Evolutionary conservation across 768 basidiomycete species (phyloP).

Genomic region (Serendipita sp.): DNA sequence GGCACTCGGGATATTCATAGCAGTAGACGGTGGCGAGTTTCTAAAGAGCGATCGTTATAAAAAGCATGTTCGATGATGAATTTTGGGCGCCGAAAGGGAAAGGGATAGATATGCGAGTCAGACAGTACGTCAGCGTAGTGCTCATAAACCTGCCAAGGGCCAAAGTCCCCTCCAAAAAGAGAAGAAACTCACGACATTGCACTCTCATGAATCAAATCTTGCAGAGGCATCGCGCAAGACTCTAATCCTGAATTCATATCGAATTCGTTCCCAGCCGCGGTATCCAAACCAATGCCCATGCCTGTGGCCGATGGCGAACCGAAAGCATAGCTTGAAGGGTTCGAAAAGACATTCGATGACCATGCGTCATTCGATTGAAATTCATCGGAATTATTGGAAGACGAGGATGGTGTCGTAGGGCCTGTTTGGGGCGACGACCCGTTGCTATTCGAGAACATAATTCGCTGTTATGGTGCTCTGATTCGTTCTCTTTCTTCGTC

Average conservation of each 20-base stretch:
- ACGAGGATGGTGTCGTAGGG: not conserved
- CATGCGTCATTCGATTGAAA: not conserved
- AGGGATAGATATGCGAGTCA: not conserved
- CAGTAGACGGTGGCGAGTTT: not conserved
- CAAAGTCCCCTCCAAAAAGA: not conserved
- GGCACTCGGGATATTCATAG: not conserved
- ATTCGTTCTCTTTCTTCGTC: no score
- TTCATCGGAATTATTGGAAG: conserved; percentile 2
- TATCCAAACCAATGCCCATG: not conserved
- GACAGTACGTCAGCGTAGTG: not conserved
- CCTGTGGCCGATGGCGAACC: not conserved
- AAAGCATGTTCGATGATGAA: not conserved
- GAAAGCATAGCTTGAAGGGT: not conserved
- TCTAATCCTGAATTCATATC: not conserved
- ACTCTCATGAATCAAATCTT: conserved; percentile 1
- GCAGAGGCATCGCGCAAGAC: not conserved
- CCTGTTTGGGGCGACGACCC: not conserved
- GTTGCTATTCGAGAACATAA: not conserved
- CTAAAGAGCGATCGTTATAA: not conserved
- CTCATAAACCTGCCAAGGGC: not conserved
- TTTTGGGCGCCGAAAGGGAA: not conserved
- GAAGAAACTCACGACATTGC: conserved; percentile 1
- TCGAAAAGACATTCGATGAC: not conserved
- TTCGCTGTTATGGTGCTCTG: not conserved
- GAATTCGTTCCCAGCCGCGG: not conserved